Evolutionary conservation across 345 rosid species (phyloP).

Genomic region (Geranium rotundifolium): DNA sequence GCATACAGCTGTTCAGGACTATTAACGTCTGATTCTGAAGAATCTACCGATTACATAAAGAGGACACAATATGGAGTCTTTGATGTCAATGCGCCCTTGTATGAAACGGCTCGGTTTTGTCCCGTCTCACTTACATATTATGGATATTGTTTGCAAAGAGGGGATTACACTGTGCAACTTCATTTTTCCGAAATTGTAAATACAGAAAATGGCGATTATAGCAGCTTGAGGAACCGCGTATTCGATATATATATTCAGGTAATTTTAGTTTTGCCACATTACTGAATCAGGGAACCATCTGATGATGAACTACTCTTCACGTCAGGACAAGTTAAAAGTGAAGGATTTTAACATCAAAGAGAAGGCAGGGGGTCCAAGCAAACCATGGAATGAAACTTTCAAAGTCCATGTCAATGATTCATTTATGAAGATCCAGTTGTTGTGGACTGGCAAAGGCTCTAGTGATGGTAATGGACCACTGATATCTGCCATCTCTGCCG

Average conservation of each 20-base stretch:
- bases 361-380: background rate
- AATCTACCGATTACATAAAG: background rate
- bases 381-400: background rate
- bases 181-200: conserved; percentile 13
- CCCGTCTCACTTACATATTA: conserved; percentile 16
- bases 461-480: background rate
- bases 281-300: background rate
- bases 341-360: background rate
- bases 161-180: conserved; percentile 15
- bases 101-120: conserved; percentile 15
- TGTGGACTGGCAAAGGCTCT: background rate
- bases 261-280: background rate
- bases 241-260: conserved; percentile 22
- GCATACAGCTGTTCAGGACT: conserved; percentile 16
- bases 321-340: background rate
- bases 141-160: conserved; percentile 14
- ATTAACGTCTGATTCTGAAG: background rate
- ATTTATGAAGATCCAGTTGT: background rate
- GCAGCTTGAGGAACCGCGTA: conserved; percentile 11
- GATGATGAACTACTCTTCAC: background rate
- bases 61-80: conserved; percentile 9
- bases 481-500: background rate
- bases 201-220: conserved; percentile 9
- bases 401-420: background rate
- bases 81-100: background rate